Evolutionary conservation across 495 filamentous ascomycete species (phyloP), one percentile per base, ranked within the genome.

Genomic region (Sabuloglossum arenarium): DNA sequence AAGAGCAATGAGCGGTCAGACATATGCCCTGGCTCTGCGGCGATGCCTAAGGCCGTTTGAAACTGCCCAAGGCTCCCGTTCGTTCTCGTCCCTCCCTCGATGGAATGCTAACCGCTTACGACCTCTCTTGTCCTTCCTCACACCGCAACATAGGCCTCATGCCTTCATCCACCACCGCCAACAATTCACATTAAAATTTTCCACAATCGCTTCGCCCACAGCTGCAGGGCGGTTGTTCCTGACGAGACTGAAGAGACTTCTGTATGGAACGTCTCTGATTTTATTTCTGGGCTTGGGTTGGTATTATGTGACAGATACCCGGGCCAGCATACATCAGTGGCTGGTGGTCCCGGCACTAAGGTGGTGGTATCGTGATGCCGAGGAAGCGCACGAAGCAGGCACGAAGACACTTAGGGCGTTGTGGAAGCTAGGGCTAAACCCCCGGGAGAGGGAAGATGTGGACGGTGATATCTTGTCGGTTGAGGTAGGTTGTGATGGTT

Each of bases 221-320:
- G 8, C 45, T 24, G 19, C 19, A 24, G 8, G 2, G 25, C 21
- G 45, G 9, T 49, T 10, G 21, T 6, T 49, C 19, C 2, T 16
- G 8, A 6, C 45, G n/a, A 21, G 23, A 23, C 24, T 51, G 47
- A 51, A 51, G 47, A 29, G 16, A n/a, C 10, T 51, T 14, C 47
- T 51, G 24, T 51, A 27, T 29, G 42, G 37, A 12, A 51, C 46
- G 10, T 51, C 42, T 4, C n/a, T 47, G 11, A 27, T 25, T n/a
- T 6, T 51, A 11, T 31, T 56, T 14, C 24, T 56, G 4, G 46
- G 29, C 19, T 8, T 56, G 16, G 55, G 34, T 11, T 56, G 29
- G n/a, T 58, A 56, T 62, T 95, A 95, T 64, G 68, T 80, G 32
- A 96, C 90, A 56, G 91, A 98, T 69, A 95, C 90, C 12, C 79